These are phyloP conservation scores for Ophiostoma quercus DNA, from an alignment of 2,329 filamentous ascomycete genomes.

Conservation along the genomic window DNA sequence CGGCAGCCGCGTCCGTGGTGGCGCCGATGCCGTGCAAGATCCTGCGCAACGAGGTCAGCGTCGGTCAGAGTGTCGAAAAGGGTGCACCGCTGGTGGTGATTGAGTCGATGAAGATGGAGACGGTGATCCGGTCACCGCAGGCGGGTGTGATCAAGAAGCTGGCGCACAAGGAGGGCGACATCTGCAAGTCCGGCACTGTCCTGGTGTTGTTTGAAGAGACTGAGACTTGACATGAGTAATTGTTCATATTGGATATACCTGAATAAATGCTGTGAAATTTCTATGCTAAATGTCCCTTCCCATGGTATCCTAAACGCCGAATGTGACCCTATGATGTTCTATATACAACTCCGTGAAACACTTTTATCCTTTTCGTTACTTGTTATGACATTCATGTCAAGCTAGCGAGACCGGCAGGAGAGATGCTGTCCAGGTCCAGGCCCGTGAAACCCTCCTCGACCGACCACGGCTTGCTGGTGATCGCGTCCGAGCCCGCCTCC, in stretches of 20 bases:
- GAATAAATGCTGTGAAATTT: not conserved
- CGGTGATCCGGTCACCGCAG: constrained; percentile 71
- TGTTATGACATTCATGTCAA: not conserved
- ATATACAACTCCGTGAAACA: not conserved
- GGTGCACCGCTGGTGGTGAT: constrained; percentile 86
- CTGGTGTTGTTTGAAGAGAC: constrained; percentile 63
- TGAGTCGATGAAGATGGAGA: constrained; percentile 89
- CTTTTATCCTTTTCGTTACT: not conserved
- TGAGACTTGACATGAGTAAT: not conserved
- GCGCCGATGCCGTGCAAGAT: constrained; percentile 99
- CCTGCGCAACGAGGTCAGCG: constrained; percentile 77
- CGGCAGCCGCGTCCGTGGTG: constrained; percentile 72
- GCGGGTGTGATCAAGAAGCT: constrained; percentile 66
- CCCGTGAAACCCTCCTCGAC: constrained; percentile 28
- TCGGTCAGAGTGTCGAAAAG: constrained; percentile 77
- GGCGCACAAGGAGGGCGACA: constrained; percentile 70
- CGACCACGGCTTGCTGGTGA: constrained; percentile 23
- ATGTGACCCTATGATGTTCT: constrained; percentile 3
- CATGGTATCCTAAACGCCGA: constrained; percentile 20
- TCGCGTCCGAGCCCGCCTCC: not conserved
- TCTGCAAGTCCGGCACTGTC: constrained; percentile 71
- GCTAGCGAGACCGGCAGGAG: constrained; percentile 14
- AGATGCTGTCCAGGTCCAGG: constrained; percentile 21
- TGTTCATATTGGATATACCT: not conserved
- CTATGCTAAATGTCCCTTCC: not conserved